These are phyloP conservation scores for Citrus reticulata DNA, from an alignment of 345 rosid genomes.

Conservation along the genomic window DNA sequence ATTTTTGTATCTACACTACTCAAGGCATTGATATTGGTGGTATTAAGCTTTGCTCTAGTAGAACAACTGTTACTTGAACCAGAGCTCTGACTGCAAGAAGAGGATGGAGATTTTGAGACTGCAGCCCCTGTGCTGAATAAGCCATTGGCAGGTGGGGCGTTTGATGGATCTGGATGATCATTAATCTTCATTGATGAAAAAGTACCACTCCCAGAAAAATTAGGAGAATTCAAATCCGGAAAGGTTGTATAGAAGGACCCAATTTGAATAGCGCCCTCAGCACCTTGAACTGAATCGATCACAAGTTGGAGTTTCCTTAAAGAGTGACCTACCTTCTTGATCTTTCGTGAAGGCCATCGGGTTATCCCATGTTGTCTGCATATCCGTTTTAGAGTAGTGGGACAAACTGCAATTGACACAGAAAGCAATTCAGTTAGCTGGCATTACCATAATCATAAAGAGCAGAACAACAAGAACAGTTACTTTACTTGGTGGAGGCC, in stretches of 20 bases:
- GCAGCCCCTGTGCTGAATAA: constrained; percentile 31
- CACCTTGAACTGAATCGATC: constrained; percentile 91
- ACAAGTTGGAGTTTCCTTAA: constrained; percentile 87
- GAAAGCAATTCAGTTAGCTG: constrained; percentile 13
- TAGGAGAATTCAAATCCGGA: constrained; percentile 76
- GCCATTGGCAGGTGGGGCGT: constrained; percentile 36
- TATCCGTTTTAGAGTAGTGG: constrained; percentile 93
- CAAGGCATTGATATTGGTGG: constrained; percentile 19
- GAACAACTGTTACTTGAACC: constrained; percentile 69
- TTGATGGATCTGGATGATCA: constrained; percentile 30
- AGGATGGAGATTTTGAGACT: constrained; percentile 58
- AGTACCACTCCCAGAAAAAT: constrained; percentile 36
- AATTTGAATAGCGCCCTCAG: constrained; percentile 69
- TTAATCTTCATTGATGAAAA: constrained; percentile 28
- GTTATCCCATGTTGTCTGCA: constrained; percentile 91
- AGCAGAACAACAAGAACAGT: background rate
- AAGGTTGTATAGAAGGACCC: constrained; percentile 81
- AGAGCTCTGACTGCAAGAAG: constrained; percentile 77
- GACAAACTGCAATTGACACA: constrained; percentile 70
- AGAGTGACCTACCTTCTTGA: constrained; percentile 95
- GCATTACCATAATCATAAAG: background rate
- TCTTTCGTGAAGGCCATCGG: constrained; percentile 95
- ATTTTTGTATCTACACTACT: constrained; percentile 22
- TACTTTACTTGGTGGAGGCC: constrained; percentile 3
- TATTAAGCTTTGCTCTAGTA: constrained; percentile 51